Conservation (phyloP, 2,329 filamentous ascomycete genomes). For the Talaromyces sp. region DNA sequence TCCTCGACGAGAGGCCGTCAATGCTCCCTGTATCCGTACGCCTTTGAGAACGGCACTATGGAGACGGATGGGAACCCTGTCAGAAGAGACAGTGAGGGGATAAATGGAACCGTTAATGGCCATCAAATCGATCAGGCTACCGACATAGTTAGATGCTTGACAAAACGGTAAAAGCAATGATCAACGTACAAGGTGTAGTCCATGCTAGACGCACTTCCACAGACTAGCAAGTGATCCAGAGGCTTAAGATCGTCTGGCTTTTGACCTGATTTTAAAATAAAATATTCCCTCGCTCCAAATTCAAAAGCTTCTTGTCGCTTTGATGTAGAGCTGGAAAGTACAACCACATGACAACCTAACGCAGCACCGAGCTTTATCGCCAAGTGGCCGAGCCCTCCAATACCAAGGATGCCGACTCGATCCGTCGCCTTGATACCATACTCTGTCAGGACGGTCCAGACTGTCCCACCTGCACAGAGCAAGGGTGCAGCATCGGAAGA, state of each 20-base stretch:
- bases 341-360: conserved; percentile 56
- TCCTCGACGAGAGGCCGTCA: conserved; percentile 2
- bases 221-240: conserved; percentile 9
- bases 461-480: conserved; percentile 37
- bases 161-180: not conserved
- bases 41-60: conserved; percentile 1
- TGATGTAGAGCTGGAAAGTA: conserved; percentile 24
- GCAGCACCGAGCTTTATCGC: conserved; percentile 64
- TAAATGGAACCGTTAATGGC: conserved; percentile 6
- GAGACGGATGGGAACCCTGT: not conserved
- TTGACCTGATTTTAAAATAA: conserved; percentile 64
- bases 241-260: conserved; percentile 60
- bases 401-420: conserved; percentile 63
- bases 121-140: conserved; percentile 6
- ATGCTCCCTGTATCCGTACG: conserved; percentile 5
- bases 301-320: conserved; percentile 26
- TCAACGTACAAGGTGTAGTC: conserved; percentile 8
- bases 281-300: conserved; percentile 59
- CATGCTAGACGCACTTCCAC: not conserved
- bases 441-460: conserved; percentile 52
- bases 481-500: conserved; percentile 29
- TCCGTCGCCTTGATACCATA: conserved; percentile 60
- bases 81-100: conserved; percentile 4
- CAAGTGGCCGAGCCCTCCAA: conserved; percentile 66
- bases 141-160: not conserved